Base-by-base conservation (phyloP, 129 eudicot species). In the Ambrosia artemisiifolia region DNA sequence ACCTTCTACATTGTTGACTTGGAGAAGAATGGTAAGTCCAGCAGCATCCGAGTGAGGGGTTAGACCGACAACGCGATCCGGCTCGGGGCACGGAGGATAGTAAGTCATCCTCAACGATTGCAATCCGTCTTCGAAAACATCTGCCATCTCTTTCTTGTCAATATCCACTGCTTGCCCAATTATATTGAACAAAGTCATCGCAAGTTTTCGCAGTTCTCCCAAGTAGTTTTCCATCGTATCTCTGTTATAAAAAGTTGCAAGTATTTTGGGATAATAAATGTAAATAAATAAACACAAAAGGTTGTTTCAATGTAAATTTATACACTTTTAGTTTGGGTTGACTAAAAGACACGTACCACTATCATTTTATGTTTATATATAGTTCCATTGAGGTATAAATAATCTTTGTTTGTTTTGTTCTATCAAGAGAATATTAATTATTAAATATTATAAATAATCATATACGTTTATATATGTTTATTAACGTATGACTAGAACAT, bases 41-140 rank as follows among this genome's bases (percentile, higher is more conserved):
- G 63, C 51, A 10, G 84, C 88, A 54, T 88, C 95, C 0, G 88
- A 82, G 50, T 85, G 95, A 32, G 82, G 82, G 7, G 72, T 72
- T 13, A 83, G 77, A 28, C 95, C 91, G 6, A 76, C 54, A 4
- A 83, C 95, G 20, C 35, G 64, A 6, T 85, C 81, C 4, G 91
- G 88, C 68, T 74, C 50, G 2, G 91, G 85, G 67, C 91, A 88
- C 4, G 86, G 86, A 6, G 95, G 95, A 57, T 88, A 88, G 63
- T 82, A 83, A 34, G 62, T 80, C 76, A 88, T 67, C 36, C 86
- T 78, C 53, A 79, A 46, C 1, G 85, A 73, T 65, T 86, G 88
- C 83, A 86, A 65, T 44, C 91, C 91, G 20, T 83, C 68, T 46
- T 83, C 83, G 20, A 83, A 80, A 46, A 81, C 66, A 13, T 62